Evolutionary conservation across 78 protist genomes (phyloP).

Genomic region (Pelomyxa schiedti): DNA sequence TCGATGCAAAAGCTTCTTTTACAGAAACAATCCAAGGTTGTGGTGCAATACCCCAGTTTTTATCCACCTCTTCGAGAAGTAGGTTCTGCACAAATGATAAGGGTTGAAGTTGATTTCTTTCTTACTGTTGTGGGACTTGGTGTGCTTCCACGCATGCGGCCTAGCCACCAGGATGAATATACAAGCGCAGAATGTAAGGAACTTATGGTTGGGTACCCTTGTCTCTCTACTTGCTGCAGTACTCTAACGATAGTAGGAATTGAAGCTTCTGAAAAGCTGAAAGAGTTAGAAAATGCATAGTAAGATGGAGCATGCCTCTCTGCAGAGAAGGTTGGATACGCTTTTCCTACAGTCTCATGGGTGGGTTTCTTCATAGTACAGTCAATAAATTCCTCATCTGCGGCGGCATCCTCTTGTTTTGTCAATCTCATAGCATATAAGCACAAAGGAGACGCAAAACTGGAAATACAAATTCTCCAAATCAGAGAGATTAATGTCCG

Average conservation of each 20-base stretch:
- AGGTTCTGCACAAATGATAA: background rate
- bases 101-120: background rate
- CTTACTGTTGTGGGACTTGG: background rate
- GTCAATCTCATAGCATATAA: background rate
- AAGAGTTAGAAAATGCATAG: too few relatives aligned
- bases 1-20: conserved; percentile 3
- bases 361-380: background rate
- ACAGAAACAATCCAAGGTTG: conserved; percentile 13
- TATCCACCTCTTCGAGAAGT: conserved; percentile 5
- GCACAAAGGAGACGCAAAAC: background rate
- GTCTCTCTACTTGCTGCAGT: conserved; percentile 5
- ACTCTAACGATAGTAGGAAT: background rate
- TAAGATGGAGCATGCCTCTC: too few relatives aligned
- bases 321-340: too few relatives aligned
- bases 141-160: too few relatives aligned
- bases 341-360: background rate
- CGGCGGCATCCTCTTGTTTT: background rate
- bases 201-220: conserved; percentile 27
- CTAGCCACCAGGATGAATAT: conserved; percentile 8
- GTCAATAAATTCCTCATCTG: background rate
- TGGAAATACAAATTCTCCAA: too few relatives aligned
- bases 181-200: background rate
- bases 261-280: background rate
- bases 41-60: conserved; percentile 35
- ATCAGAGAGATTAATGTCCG: too few relatives aligned